Base-by-base conservation (phyloP, 495 filamentous ascomycete genomes). In the Xylaria sp. region DNA sequence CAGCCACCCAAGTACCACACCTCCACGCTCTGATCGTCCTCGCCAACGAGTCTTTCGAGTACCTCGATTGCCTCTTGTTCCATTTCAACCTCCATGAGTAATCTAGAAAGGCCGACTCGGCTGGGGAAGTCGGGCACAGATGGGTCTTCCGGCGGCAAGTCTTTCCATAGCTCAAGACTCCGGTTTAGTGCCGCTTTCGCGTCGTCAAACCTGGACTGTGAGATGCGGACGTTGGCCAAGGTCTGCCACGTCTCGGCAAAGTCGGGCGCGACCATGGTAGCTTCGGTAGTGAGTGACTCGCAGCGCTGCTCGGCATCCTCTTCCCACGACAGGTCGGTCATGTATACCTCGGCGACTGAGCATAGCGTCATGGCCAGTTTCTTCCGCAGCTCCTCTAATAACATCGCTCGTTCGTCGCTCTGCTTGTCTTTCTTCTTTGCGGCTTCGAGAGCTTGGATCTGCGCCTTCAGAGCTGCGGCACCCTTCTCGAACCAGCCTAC, bases 1-100 rank as follows among this genome's bases (percentile, higher is more conserved):
- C 95, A 99, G 12, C 97, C 97, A 41, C 97, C 95, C 3, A 98
- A 84, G 82, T 99, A 99, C 94, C 94, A 97, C 2, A 92, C 92
- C 80, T 99, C 97, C 14, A 98, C 93, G 80, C 95, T 94, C 72
- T 90, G 86, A 78, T 99, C 97, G 72, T 98, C 94, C 79, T 98
- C 97, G 6, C 84, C 80, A 21, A 97, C 89, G 61, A 99, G 78
- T 61, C 93, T 84, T 74, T 97, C 93, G 55, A 97, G 84, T 9
- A 98, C 93, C 61, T 92, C 90, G 29, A 97, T 85, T 5, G 96
- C 97, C 71, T 93, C 88, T 66, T 93, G 87, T 76, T 93, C 90
- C 91, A 97, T 89, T 57, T 86, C 89, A 4, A 93, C 93, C 80
- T 98, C 97, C 87, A 98, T 94, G 43, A 98, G 80, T 58, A 99